phyloP scores from a whole-genome alignment of 352 stramenopile species.

The Hyaloperonospora brassicae region DNA sequence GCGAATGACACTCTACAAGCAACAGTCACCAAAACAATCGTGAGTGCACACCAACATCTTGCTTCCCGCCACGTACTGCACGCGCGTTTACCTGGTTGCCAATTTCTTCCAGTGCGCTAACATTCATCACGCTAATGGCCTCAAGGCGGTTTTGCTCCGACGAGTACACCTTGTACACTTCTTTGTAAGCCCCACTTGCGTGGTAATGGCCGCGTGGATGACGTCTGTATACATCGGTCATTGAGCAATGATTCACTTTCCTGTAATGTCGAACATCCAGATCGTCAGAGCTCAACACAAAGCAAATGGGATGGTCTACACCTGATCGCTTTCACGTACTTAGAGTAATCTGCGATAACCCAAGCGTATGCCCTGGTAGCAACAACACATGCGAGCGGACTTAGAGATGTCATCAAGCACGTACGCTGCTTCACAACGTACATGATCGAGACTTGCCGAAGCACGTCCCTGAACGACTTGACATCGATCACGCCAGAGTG shows the following conservation, averaged over 20 bases:
- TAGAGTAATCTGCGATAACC: constrained; percentile 42
- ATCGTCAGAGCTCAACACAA: constrained; percentile 3
- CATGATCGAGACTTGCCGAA: constrained; percentile 40
- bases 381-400: constrained; percentile 2
- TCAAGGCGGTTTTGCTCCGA: constrained; percentile 49
- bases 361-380: constrained; percentile 40
- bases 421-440: constrained; percentile 19
- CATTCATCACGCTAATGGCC: constrained; percentile 89
- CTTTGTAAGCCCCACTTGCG: constrained; percentile 80
- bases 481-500: constrained; percentile 33
- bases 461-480: constrained; percentile 22
- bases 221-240: constrained; percentile 36
- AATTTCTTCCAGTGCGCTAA: constrained; percentile 75
- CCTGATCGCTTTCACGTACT: constrained; percentile 21
- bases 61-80: not conserved
- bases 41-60: constrained; percentile 1
- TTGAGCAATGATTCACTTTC: constrained; percentile 32
- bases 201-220: constrained; percentile 72
- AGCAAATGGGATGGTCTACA: not conserved
- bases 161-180: constrained; percentile 83
- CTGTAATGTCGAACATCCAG: constrained; percentile 16
- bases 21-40: not conserved
- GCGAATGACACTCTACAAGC: constrained; percentile 65
- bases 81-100: constrained; percentile 72
- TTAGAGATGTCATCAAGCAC: not conserved